Evolutionary conservation across 2,329 filamentous ascomycete genomes (phyloP), one percentile per base, ranked within the genome.

Genomic region (Colletotrichum tabaci): DNA sequence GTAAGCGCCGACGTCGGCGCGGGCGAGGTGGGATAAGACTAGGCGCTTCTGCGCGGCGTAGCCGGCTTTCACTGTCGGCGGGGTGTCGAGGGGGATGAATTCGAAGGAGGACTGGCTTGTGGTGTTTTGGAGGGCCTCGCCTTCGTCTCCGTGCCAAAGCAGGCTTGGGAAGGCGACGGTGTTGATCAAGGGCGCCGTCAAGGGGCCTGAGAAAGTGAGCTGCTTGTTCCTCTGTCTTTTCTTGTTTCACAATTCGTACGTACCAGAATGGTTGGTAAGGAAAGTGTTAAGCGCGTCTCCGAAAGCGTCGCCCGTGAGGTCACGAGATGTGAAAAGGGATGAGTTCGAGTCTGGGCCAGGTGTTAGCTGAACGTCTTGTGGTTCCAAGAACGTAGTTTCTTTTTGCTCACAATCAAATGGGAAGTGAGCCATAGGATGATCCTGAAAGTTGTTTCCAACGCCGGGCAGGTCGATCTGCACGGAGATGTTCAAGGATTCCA

Each of bases 1-100:
- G 58, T 77, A 77, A 2, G 73, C 76, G 9, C 77, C 72, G 1
- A 75, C 74, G 35, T 77, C 74, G 6, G 46, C 67, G 46, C 75
- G 75, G 3, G 74, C 67, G 49, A 80, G 72, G 7, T 80, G 62
- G 2, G 73, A 55, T 1, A 75, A 60, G 4, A 79, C 46, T 13
- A 79, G 55, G 40, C 77, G 67, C 57, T 80, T 79, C 74, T 85
- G 83, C 4, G 74, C 76, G 5, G 74, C 71, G 74, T 83, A 85
- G 35, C 84, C 84, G 1, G 79, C 77, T 4, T 79, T 74, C 8
- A 85, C 81, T 3, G 79, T 76, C 0, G 78, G 72, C 53, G 83
- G 76, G 7, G 79, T 79, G 42, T 72, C 61, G 10, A 71, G 40
- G 1, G 42, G 46, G 26, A 73, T 64, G 40, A 79, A 76, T 15